These are phyloP conservation scores for Heterobasidion irregulare DNA, from an alignment of 1,284 basidiomycete genomes.

Conservation along the genomic window DNA sequence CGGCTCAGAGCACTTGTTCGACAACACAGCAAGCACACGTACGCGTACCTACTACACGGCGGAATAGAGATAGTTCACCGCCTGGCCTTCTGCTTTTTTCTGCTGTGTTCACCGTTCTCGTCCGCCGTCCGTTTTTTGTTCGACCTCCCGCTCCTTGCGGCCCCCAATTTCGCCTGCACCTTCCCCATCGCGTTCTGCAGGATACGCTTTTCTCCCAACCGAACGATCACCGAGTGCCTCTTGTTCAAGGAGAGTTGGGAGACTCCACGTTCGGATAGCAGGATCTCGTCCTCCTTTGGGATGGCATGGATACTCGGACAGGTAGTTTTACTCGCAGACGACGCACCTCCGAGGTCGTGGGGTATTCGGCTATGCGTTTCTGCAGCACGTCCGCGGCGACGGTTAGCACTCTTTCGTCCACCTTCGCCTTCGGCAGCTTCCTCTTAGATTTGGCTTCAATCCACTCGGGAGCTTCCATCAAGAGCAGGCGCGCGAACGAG, in stretches of 20 bases:
- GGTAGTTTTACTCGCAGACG: background rate
- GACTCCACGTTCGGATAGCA: conserved; percentile 22
- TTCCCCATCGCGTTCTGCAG: conserved; percentile 32
- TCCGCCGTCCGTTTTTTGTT: conserved; percentile 6
- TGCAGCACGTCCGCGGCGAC: conserved; percentile 42
- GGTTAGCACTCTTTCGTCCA: conserved; percentile 40
- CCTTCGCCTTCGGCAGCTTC: conserved; percentile 72
- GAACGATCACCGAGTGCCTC: conserved; percentile 63
- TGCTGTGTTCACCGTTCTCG: conserved; percentile 9
- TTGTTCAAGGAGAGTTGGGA: conserved; percentile 32
- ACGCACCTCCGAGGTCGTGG: conserved; percentile 44
- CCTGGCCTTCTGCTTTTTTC: background rate
- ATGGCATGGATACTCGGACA: conserved; percentile 2
- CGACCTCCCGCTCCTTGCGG: background rate
- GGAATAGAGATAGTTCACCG: background rate
- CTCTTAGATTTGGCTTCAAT: conserved; percentile 54
- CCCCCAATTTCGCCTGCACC: conserved; percentile 10
- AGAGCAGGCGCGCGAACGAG: conserved; percentile 66
- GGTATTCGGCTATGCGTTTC: conserved; percentile 46
- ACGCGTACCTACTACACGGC: too few relatives aligned
- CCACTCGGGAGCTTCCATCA: conserved; percentile 57
- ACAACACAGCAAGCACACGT: too few relatives aligned
- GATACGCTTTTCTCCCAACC: conserved; percentile 77
- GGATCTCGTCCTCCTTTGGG: conserved; percentile 44
- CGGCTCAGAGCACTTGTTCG: too few relatives aligned